These are phyloP conservation scores for Cyclanthera cordifolia DNA, from an alignment of 306 rosid genomes.

Conservation along the genomic window DNA sequence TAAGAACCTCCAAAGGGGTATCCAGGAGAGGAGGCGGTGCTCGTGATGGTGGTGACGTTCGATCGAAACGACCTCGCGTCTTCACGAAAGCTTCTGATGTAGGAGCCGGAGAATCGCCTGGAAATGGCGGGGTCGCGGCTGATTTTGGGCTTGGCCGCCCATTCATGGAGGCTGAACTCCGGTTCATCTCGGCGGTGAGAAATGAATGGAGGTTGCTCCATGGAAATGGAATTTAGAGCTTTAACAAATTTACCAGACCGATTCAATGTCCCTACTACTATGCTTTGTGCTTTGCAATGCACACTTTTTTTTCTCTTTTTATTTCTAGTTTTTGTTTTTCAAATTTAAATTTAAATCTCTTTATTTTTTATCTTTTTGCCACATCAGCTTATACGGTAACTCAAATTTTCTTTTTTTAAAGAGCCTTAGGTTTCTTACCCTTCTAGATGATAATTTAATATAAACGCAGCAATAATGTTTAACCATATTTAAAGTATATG, in stretches of 20 bases:
- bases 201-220: slow-evolving; percentile 36
- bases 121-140: slow-evolving; percentile 46
- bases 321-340: background rate
- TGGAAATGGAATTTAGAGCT: slow-evolving; percentile 20
- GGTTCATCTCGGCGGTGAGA: slow-evolving; percentile 44
- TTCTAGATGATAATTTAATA: too few relatives aligned
- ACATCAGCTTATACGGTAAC: background rate
- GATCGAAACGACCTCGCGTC: slow-evolving; percentile 74
- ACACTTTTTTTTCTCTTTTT: background rate
- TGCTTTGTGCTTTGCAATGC: background rate
- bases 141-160: slow-evolving; percentile 43
- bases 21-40: slow-evolving; percentile 94
- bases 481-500: too few relatives aligned
- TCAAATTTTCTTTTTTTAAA: too few relatives aligned
- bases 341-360: slow-evolving; percentile 6
- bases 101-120: slow-evolving; percentile 72
- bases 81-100: slow-evolving; percentile 75
- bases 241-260: slow-evolving; percentile 18
- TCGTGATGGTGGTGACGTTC: slow-evolving; percentile 60
- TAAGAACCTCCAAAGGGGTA: slow-evolving; percentile 49
- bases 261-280: background rate
- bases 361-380: background rate
- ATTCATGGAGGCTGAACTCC: slow-evolving; percentile 57
- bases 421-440: too few relatives aligned
- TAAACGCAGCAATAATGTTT: too few relatives aligned